Evolutionary conservation across 345 rosid species (phyloP).

Genomic region (Laguncularia racemosa): DNA sequence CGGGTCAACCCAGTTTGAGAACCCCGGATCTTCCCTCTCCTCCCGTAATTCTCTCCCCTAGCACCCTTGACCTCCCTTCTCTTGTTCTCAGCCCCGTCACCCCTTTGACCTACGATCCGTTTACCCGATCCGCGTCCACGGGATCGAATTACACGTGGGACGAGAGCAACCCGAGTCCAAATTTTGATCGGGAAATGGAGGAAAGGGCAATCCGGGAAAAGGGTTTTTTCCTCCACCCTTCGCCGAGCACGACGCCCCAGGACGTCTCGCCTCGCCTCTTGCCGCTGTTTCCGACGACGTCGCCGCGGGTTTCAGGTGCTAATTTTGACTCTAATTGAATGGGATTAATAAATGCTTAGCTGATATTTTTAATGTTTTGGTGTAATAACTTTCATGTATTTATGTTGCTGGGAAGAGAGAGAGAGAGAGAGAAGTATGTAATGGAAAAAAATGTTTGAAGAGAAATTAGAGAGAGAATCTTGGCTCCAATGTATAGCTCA

Average conservation of each 20-base stretch:
- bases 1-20: conserved; percentile 15
- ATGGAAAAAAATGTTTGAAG: too few relatives aligned
- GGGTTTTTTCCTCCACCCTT: conserved; percentile 83
- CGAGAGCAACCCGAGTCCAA: conserved; percentile 7
- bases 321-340: conserved; percentile 28
- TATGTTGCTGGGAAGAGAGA: background rate
- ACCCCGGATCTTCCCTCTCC: conserved; percentile 62
- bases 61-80: conserved; percentile 83
- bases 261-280: conserved; percentile 72
- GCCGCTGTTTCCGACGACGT: conserved; percentile 83
- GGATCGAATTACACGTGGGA: background rate
- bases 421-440: too few relatives aligned
- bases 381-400: background rate
- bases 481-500: too few relatives aligned
- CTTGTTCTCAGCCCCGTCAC: conserved; percentile 88
- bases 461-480: too few relatives aligned
- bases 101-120: conserved; percentile 88
- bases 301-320: conserved; percentile 77
- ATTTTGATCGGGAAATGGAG: conserved; percentile 37
- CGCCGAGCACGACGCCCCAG: conserved; percentile 76
- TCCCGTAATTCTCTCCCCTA: conserved; percentile 84
- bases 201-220: conserved; percentile 81
- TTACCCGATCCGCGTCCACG: conserved; percentile 43
- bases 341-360: background rate
- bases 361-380: background rate